Conservation (phyloP, 306 rosid genomes). For the Neltuma alba region DNA sequence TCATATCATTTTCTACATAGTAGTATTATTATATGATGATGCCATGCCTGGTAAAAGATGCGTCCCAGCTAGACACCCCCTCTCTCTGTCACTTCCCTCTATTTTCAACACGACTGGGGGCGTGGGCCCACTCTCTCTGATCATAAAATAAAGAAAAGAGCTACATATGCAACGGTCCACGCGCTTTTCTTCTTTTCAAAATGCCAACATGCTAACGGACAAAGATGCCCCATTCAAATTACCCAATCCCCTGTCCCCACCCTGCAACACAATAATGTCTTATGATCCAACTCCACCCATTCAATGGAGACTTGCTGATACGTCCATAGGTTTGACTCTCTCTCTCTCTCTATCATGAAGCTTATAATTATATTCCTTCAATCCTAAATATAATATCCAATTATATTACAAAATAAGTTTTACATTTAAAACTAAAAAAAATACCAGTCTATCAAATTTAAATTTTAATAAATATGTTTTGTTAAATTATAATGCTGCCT, state of each 20-base stretch:
- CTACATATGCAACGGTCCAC: slow-evolving; percentile 31
- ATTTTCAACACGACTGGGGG: slow-evolving; percentile 61
- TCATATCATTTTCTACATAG: slow-evolving; percentile 39
- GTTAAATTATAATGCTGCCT: no score
- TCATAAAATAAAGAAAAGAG: neutral
- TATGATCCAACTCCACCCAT: no score
- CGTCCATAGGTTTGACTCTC: no score
- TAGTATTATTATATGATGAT: neutral
- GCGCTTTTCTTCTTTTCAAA: slow-evolving; percentile 37
- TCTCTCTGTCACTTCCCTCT: slow-evolving; percentile 43
- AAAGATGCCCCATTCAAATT: slow-evolving; percentile 29
- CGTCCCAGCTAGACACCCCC: slow-evolving; percentile 51
- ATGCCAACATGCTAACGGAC: neutral
- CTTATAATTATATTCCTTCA: no score
- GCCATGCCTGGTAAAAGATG: slow-evolving; percentile 38
- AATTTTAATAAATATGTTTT: no score
- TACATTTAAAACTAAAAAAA: no score
- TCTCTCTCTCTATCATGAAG: no score
- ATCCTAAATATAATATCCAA: no score
- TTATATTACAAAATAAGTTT: no score
- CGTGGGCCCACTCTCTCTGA: slow-evolving; percentile 22
- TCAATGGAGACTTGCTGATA: no score
- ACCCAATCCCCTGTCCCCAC: neutral
- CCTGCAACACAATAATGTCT: neutral
- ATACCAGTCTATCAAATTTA: no score